These are phyloP conservation scores for Psilocybe mexicana DNA, from an alignment of 1,284 basidiomycete genomes.

Conservation along the genomic window DNA sequence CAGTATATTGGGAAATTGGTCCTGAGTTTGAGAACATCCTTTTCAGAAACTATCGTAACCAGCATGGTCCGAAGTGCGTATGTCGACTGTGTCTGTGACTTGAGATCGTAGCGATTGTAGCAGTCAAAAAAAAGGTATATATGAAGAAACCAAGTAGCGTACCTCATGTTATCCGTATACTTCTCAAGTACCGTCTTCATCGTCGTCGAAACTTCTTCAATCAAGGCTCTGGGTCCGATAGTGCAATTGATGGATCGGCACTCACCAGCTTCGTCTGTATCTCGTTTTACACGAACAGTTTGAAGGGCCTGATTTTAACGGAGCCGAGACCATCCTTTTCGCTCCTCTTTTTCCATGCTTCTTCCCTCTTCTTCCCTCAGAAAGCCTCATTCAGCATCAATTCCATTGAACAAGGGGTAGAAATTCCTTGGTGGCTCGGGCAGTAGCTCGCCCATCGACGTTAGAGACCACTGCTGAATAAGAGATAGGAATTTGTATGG, in stretches of 20 bases:
- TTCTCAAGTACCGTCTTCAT: slow-evolving; percentile 67
- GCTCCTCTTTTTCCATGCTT: slow-evolving; percentile 73
- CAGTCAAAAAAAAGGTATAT: neutral
- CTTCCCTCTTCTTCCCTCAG: slow-evolving; percentile 51
- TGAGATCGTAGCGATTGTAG: slow-evolving; percentile 58
- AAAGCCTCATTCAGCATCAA: slow-evolving; percentile 8
- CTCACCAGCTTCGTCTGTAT: slow-evolving; percentile 88
- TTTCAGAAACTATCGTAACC: slow-evolving; percentile 67
- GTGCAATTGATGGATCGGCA: slow-evolving; percentile 8
- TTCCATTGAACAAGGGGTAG: neutral
- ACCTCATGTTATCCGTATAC: slow-evolving; percentile 81
- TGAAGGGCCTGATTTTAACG: slow-evolving; percentile 68
- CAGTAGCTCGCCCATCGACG: slow-evolving; percentile 1
- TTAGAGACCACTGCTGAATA: slow-evolving; percentile 49
- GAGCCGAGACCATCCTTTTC: slow-evolving; percentile 56
- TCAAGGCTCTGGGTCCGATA: slow-evolving; percentile 63
- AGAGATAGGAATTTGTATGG: slow-evolving; percentile 10
- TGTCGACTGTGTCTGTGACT: slow-evolving; percentile 68
- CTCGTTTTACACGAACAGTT: slow-evolving; percentile 80
- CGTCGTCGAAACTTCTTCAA: slow-evolving; percentile 69
- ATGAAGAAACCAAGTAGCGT: slow-evolving; percentile 24
- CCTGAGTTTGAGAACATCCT: slow-evolving; percentile 62
- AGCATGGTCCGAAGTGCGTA: slow-evolving; percentile 58
- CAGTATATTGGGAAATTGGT: slow-evolving; percentile 43
- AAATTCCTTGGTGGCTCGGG: slow-evolving; percentile 54